These are phyloP conservation scores for Aspergillus chevalieri DNA, from an alignment of 2,329 filamentous ascomycete genomes.

Conservation along the genomic window DNA sequence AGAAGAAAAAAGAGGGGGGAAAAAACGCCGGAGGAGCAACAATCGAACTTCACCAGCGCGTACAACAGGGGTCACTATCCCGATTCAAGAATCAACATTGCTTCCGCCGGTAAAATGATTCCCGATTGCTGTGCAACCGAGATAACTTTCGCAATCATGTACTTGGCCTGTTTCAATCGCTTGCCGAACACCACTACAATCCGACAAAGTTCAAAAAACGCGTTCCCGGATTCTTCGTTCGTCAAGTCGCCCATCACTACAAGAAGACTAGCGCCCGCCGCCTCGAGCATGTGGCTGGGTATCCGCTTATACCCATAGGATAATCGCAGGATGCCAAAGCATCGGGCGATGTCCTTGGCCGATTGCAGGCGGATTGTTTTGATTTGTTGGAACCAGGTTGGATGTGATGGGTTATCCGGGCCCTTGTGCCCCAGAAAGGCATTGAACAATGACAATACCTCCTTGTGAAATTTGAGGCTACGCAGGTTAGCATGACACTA, in stretches of 20 bases:
- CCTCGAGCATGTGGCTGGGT: conserved; percentile 22
- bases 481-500: conserved; percentile 5
- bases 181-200: conserved; percentile 19
- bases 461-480: conserved; percentile 25
- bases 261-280: conserved; percentile 17
- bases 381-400: conserved; percentile 8
- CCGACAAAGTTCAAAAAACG: conserved; percentile 23
- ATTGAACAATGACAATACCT: conserved; percentile 20
- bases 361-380: conserved; percentile 13
- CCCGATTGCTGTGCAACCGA: conserved; percentile 6
- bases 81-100: conserved; percentile 14
- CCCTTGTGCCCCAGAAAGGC: conserved; percentile 14
- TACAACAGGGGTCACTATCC: neutral
- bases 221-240: conserved; percentile 16
- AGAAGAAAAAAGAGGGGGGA: neutral
- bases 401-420: conserved; percentile 2
- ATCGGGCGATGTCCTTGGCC: conserved; percentile 21
- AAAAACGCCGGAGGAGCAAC: neutral
- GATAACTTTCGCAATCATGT: conserved; percentile 18
- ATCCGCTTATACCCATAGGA: conserved; percentile 24
- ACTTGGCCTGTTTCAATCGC: conserved; percentile 17
- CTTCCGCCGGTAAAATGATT: conserved; percentile 18
- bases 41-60: neutral
- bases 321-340: conserved; percentile 20
- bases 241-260: conserved; percentile 15